Base-by-base conservation (phyloP, 306 rosid genomes). In the Cicer bijugum region DNA sequence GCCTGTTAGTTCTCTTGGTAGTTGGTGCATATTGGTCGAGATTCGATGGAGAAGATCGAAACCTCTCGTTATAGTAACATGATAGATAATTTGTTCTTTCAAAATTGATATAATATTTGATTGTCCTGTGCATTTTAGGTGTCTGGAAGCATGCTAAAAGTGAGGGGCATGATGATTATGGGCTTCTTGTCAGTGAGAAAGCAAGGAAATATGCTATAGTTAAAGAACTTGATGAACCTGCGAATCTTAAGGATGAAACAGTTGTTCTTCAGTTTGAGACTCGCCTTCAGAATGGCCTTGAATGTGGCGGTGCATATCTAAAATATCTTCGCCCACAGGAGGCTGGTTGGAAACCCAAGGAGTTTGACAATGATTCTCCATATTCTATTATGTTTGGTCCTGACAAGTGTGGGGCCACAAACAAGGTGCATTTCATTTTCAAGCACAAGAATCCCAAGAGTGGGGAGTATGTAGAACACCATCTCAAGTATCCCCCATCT, bases 381-480 rank as follows among this genome's bases (percentile, higher is more conserved):
- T 95, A 91, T 72, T 77, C 97, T 8, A 85, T 95, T 20, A 95
- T 95, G 99, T 95, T 95, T 80, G 99, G 99, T 75, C 99, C 99
- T 44, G 99, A 95, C 83, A 95, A 86, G 50, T 95, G 97, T 48
- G 99, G 99, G 59, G 89, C 94, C 74, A 95, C 99, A 5, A 90
- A 95, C 87, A 95, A 95, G 89, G 97, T 95, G 72, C 99, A 95
- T 83, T 95, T 95, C 85, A 95, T 95, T 53, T 66, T 91, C 39
- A 95, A 95, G 89, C 99, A 95, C 58, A 95, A 95, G 89, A 95
- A 91, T 66, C 99, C 99, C 68, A 89, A 90, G 82, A 90, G 69
- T 8, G 97, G 93, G 72, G 90, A 87, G 56, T 90, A 89, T 58
- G 90, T 88, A 37, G 99, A 94, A 50, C 97, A 94, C 83, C 99